Base-by-base conservation (phyloP, 129 eudicot genomes). In the Saussurea involucrata region DNA sequence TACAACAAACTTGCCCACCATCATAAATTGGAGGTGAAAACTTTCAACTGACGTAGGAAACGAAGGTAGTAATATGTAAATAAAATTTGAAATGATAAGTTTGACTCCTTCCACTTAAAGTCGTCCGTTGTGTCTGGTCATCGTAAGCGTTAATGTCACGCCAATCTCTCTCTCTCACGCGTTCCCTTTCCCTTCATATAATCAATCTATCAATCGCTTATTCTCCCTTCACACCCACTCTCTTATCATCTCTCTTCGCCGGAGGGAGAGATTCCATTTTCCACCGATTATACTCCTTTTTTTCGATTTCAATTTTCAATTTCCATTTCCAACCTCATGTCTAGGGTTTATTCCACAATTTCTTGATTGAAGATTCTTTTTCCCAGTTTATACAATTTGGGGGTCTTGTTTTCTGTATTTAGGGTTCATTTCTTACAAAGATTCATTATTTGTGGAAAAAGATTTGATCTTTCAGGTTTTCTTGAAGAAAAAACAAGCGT, bases 81-180 rank as follows among this genome's bases (percentile, higher is more conserved):
- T 24, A 66, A 24, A 66, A 4, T 68, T 12, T 24, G 81, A 55
- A 77, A 77, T 55, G 33, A 60, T 25, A 49, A 44, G 1, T 73
- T 71, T 80, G 76, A 80, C 79, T 80, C 36, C 32, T 44, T 80
- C 83, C 60, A 66, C 58, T 72, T 28, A 71, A 73, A 66, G 69
- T 80, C 83, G 67, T 79, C 77, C 65, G 15, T 73, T 75, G 77
- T 78, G 84, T 64, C 79, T 22, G 63, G 84, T 81, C 64, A 74
- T 69, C 65, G 25, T 4, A 74, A 74, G 81, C 85, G 86, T 82
- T 69, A 27, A 68, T 82, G 24, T 24, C 78, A 85, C 86, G 88
- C 81, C 81, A 69, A 75, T 74, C 72, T 69, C 83, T 78, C 76
- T 25, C 28, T 13, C 18, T 74, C 84, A 73, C 84, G 81, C 68